These are phyloP conservation scores for Trichoderma sp. DNA, from an alignment of 2,329 filamentous ascomycete species.

Conservation along the genomic window DNA sequence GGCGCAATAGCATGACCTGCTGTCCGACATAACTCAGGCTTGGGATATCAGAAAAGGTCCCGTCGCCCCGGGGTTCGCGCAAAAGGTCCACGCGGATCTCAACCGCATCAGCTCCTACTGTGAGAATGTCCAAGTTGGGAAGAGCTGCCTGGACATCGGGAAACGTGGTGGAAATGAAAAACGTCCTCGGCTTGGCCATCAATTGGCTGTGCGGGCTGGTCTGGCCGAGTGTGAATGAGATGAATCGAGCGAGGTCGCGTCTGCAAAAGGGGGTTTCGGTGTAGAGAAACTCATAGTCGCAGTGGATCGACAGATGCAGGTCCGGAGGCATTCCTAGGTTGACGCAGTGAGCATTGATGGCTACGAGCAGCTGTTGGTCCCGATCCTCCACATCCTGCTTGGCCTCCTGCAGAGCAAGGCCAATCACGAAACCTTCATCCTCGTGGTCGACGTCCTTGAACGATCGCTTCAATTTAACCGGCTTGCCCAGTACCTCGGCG, in stretches of 20 bases:
- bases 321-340: constrained; percentile 71
- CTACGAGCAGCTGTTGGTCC: constrained; percentile 60
- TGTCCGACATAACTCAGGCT: constrained; percentile 83
- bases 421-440: constrained; percentile 67
- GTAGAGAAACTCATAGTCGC: constrained; percentile 87
- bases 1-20: constrained; percentile 80
- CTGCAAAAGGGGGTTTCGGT: constrained; percentile 71
- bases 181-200: constrained; percentile 75
- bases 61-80: constrained; percentile 67
- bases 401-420: constrained; percentile 60
- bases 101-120: constrained; percentile 82
- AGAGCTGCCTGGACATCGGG: constrained; percentile 80
- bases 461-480: constrained; percentile 59
- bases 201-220: constrained; percentile 76
- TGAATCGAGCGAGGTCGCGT: constrained; percentile 74
- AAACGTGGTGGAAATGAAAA: constrained; percentile 86
- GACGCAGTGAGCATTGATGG: constrained; percentile 77
- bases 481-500: constrained; percentile 77
- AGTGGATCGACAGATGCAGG: constrained; percentile 62
- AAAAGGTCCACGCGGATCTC: constrained; percentile 83
- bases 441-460: constrained; percentile 56
- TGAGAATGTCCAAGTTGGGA: constrained; percentile 83
- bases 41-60: constrained; percentile 64
- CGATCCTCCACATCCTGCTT: constrained; percentile 59
- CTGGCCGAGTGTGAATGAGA: constrained; percentile 78